These are phyloP conservation scores for Penicillium maclennaniae DNA, from an alignment of 495 filamentous ascomycete species.

Conservation along the genomic window DNA sequence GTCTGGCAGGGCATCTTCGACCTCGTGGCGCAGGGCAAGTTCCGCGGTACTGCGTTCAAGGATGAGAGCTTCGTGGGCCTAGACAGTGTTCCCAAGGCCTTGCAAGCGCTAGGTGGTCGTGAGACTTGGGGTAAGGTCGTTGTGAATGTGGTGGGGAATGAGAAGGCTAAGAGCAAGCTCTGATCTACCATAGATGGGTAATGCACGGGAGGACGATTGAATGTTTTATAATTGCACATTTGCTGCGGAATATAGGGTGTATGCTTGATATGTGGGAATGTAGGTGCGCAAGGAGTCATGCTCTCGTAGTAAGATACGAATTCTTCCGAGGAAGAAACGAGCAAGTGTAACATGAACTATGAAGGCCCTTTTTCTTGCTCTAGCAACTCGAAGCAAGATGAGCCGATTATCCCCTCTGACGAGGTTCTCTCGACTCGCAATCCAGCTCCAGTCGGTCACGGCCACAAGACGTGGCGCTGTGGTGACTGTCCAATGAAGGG, in stretches of 20 bases:
- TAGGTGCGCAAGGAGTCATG: conserved; percentile 54
- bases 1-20: conserved; percentile 83
- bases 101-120: conserved; percentile 70
- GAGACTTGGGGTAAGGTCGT: conserved; percentile 97
- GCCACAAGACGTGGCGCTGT: conserved; percentile 45
- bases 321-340: conserved; percentile 19
- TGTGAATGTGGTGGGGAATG: conserved; percentile 73
- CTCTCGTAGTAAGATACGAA: conserved; percentile 37
- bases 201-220: background rate
- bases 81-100: conserved; percentile 70
- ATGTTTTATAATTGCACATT: background rate
- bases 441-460: conserved; percentile 47
- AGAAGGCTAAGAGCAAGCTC: conserved; percentile 48
- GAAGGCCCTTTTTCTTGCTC: conserved; percentile 46
- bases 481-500: conserved; percentile 41
- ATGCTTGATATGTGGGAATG: conserved; percentile 19
- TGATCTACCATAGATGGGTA: conserved; percentile 19
- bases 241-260: background rate
- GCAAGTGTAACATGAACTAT: conserved; percentile 49
- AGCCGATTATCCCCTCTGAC: conserved; percentile 5
- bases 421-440: conserved; percentile 24
- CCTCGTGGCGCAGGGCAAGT: conserved; percentile 73
- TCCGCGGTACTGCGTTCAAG: conserved; percentile 74
- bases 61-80: conserved; percentile 80
- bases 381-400: conserved; percentile 33